phyloP scores from a whole-genome alignment of 2,329 filamentous ascomycete species.

The Aspergillus tubingensis region DNA sequence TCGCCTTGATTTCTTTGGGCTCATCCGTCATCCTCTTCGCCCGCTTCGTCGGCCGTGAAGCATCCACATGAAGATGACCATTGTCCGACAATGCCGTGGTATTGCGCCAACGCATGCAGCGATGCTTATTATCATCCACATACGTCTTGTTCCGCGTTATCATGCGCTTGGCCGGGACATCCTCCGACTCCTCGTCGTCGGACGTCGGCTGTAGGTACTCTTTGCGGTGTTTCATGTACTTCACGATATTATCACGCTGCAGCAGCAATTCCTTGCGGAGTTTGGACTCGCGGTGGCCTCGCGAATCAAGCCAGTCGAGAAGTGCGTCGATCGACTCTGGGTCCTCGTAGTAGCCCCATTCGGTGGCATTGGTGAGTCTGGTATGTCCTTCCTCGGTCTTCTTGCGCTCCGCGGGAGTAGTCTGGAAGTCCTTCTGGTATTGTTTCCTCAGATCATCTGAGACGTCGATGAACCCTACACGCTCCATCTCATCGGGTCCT shows the following conservation, averaged over 20 bases:
- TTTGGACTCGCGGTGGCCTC: slow-evolving; percentile 82
- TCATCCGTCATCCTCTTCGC: slow-evolving; percentile 48
- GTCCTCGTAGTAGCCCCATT: slow-evolving; percentile 92
- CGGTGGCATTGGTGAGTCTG: slow-evolving; percentile 70
- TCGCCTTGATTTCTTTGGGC: slow-evolving; percentile 42
- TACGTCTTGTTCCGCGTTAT: slow-evolving; percentile 65
- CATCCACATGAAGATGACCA: slow-evolving; percentile 63
- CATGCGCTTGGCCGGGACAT: slow-evolving; percentile 53
- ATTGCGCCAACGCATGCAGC: slow-evolving; percentile 68
- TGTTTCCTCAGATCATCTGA: slow-evolving; percentile 69
- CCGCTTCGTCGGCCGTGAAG: slow-evolving; percentile 54
- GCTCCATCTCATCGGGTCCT: slow-evolving; percentile 86
- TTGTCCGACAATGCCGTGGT: slow-evolving; percentile 59
- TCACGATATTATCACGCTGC: slow-evolving; percentile 73
- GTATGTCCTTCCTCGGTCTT: slow-evolving; percentile 80
- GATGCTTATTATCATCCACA: slow-evolving; percentile 56
- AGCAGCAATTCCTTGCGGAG: slow-evolving; percentile 80
- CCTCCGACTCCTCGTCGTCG: slow-evolving; percentile 52
- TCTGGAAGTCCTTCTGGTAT: slow-evolving; percentile 74
- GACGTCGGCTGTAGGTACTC: slow-evolving; percentile 65
- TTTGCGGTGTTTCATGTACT: slow-evolving; percentile 78
- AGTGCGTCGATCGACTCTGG: slow-evolving; percentile 75
- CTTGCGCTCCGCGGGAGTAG: slow-evolving; percentile 85
- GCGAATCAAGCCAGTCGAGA: slow-evolving; percentile 83
- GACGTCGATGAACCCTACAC: slow-evolving; percentile 82